Evolutionary conservation across 2,329 filamentous ascomycete species (phyloP).

Genomic region (Cytospora chrysosperma): DNA sequence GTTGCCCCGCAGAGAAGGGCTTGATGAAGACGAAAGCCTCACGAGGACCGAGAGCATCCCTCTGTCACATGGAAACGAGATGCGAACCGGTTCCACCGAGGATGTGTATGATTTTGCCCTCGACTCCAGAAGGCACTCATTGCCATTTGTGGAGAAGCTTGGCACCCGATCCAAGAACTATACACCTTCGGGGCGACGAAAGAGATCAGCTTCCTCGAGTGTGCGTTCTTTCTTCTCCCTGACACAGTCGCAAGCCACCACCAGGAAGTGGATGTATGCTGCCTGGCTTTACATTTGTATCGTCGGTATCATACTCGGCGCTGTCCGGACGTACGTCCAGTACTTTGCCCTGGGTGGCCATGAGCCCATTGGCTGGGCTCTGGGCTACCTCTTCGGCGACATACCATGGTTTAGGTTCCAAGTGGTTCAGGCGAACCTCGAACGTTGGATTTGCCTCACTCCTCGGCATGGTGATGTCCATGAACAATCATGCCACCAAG

Average conservation of each 20-base stretch:
- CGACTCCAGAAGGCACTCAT: slow-evolving; percentile 47
- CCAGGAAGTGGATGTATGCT: slow-evolving; percentile 83
- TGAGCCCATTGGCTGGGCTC: slow-evolving; percentile 89
- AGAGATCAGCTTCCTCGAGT: slow-evolving; percentile 62
- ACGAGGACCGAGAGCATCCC: slow-evolving; percentile 10
- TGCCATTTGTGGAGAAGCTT: slow-evolving; percentile 44
- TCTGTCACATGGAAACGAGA: not conserved
- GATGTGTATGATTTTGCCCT: not conserved
- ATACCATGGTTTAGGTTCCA: slow-evolving; percentile 68
- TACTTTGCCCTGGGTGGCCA: slow-evolving; percentile 64
- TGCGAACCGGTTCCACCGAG: not conserved
- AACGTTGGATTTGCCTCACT: slow-evolving; percentile 75
- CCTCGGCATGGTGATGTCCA: slow-evolving; percentile 32
- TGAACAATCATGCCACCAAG: slow-evolving; percentile 46
- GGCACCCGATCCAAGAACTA: slow-evolving; percentile 44
- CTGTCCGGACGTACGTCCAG: slow-evolving; percentile 69
- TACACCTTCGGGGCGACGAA: slow-evolving; percentile 64
- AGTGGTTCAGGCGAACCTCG: slow-evolving; percentile 66
- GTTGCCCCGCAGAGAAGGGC: not conserved
- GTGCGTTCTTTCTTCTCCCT: slow-evolving; percentile 75
- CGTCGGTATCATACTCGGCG: slow-evolving; percentile 63
- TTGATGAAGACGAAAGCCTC: slow-evolving; percentile 1
- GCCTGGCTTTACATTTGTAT: slow-evolving; percentile 72
- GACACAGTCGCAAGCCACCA: slow-evolving; percentile 72
- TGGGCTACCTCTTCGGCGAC: slow-evolving; percentile 86